Conservation (phyloP, 2,329 filamentous ascomycete genomes). For the Nemania sp. region DNA sequence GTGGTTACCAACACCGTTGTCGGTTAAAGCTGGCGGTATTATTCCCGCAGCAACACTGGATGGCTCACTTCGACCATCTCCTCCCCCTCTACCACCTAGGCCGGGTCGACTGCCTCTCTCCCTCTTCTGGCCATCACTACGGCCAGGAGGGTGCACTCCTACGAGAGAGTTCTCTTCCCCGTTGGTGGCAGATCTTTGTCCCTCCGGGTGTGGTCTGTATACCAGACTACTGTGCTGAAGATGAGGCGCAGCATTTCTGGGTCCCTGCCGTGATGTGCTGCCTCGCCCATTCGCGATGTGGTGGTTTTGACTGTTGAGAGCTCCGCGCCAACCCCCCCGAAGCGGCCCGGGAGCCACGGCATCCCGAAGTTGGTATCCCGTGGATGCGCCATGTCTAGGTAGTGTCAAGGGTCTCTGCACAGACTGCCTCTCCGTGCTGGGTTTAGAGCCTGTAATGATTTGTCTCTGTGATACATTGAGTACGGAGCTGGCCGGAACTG, state of each 20-base stretch:
- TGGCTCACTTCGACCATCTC: not conserved
- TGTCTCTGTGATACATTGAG: constrained; percentile 86
- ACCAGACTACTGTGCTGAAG: constrained; percentile 58
- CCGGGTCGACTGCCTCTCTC: constrained; percentile 26
- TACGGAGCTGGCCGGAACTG: constrained; percentile 84
- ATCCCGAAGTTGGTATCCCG: constrained; percentile 65
- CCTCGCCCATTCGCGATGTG: constrained; percentile 46
- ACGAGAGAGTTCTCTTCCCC: constrained; percentile 28
- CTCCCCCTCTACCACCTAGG: constrained; percentile 28
- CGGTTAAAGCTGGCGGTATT: no score
- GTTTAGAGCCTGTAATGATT: constrained; percentile 70
- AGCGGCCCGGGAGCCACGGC: constrained; percentile 59
- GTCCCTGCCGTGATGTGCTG: constrained; percentile 33
- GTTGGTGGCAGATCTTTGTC: constrained; percentile 17
- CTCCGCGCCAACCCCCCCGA: constrained; percentile 62
- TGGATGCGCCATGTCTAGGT: constrained; percentile 34
- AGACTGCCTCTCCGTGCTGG: constrained; percentile 58
- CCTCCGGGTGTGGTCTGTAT: constrained; percentile 49
- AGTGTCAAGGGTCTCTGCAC: constrained; percentile 48
- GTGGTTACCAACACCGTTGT: no score
- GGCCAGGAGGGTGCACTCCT: constrained; percentile 34
- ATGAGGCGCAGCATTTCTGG: constrained; percentile 45
- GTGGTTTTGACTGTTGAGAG: constrained; percentile 52
- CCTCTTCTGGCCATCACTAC: constrained; percentile 27
- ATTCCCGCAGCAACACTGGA: not conserved